Conservation (phyloP, 2,329 filamentous ascomycete species). For the Neofusicoccum ribis region DNA sequence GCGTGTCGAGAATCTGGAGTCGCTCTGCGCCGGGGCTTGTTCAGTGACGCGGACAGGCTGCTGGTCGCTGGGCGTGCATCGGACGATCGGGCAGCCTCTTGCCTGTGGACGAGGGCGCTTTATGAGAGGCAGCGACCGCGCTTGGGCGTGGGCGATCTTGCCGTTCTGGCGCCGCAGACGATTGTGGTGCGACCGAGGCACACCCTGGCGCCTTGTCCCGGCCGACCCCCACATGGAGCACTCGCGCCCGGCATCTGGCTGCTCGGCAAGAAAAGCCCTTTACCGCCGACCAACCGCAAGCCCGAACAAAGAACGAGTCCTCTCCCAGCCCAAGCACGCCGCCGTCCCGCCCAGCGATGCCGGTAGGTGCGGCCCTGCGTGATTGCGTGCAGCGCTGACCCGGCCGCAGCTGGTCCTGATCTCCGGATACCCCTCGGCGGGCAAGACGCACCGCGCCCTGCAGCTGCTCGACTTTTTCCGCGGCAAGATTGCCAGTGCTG, state of each 20-base stretch:
- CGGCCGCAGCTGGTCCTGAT: constrained; percentile 57
- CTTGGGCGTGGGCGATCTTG: constrained; percentile 14
- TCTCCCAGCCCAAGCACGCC: not conserved
- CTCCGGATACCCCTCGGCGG: constrained; percentile 64
- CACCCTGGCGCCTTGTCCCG: not conserved
- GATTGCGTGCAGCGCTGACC: not conserved
- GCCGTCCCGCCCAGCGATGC: constrained; percentile 19
- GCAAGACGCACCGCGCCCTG: constrained; percentile 60
- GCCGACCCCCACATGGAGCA: not conserved
- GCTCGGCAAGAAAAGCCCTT: constrained; percentile 8
- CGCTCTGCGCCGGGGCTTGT: not conserved
- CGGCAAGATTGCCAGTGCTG: constrained; percentile 54
- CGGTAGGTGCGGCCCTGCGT: constrained; percentile 19
- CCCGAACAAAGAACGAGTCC: not conserved
- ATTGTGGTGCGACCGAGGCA: constrained; percentile 4
- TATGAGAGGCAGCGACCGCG: not conserved
- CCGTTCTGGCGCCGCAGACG: constrained; percentile 8
- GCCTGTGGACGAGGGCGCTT: constrained; percentile 1
- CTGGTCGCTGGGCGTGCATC: not conserved
- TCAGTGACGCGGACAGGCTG: not conserved
- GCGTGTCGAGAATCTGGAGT: constrained; percentile 7
- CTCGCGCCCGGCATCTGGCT: not conserved
- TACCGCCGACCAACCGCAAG: constrained; percentile 1
- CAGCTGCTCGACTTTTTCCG: constrained; percentile 68
- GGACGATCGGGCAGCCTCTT: not conserved